Conservation (phyloP, 163 green algal genomes). For the Scenedesmus sp. region DNA sequence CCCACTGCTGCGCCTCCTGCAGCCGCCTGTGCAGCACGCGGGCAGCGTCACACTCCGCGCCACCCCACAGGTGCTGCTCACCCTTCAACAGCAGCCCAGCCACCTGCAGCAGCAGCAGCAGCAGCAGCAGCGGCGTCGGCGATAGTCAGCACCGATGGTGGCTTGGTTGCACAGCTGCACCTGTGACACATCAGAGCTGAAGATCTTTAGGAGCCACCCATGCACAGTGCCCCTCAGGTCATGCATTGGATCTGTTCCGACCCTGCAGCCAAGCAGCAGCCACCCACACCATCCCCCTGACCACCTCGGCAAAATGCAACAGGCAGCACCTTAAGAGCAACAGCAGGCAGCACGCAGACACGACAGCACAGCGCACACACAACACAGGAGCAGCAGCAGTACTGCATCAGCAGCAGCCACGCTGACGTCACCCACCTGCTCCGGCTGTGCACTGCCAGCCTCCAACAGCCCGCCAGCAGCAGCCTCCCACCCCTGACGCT, state of each 20-base stretch:
- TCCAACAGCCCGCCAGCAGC: constrained; percentile 3
- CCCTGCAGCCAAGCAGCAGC: too few species aligned
- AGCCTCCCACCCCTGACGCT: neutral
- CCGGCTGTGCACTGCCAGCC: neutral
- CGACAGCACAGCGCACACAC: too few species aligned
- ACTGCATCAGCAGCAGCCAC: neutral
- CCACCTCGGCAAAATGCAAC: too few species aligned
- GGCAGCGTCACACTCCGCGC: constrained; percentile 13
- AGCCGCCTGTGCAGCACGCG: constrained; percentile 23
- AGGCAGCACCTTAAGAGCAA: too few species aligned
- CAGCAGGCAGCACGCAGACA: too few species aligned
- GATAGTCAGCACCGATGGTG: neutral
- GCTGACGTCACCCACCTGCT: neutral
- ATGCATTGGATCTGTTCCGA: too few species aligned
- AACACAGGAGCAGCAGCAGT: too few species aligned
- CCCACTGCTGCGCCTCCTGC: constrained; percentile 43
- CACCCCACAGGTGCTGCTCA: constrained; percentile 45
- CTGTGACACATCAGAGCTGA: too few species aligned
- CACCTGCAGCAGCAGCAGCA: neutral
- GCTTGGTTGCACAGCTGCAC: neutral
- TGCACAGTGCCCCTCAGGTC: too few species aligned
- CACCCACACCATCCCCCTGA: too few species aligned
- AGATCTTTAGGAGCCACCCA: too few species aligned
- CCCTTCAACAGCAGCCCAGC: neutral
- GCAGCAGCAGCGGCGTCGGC: neutral